These are phyloP conservation scores for Lanmaoa pseudosensibilis DNA, from an alignment of 768 basidiomycete species.

Conservation along the genomic window DNA sequence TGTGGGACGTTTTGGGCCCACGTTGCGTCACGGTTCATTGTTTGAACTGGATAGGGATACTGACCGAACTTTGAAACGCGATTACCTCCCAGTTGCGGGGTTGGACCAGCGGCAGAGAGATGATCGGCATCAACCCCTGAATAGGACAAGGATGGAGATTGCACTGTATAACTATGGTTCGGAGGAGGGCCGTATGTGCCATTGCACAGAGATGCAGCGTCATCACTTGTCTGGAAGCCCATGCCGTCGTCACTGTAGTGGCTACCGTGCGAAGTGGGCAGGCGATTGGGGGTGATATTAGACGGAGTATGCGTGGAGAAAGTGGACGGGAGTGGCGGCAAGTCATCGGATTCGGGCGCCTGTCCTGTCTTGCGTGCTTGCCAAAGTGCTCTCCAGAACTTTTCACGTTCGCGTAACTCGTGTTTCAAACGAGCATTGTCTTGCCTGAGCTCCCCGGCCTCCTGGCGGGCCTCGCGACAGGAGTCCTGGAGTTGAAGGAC, in stretches of 20 bases:
- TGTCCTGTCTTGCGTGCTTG: conserved; percentile 60
- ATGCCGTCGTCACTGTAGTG: conserved; percentile 43
- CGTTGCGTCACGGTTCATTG: conserved; percentile 31
- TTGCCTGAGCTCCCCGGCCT: conserved; percentile 60
- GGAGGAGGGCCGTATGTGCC: conserved; percentile 45
- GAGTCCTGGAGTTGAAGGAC: conserved; percentile 83
- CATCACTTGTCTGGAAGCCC: conserved; percentile 51
- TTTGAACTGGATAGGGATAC: conserved; percentile 45
- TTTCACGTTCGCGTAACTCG: conserved; percentile 71
- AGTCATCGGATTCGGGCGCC: conserved; percentile 51
- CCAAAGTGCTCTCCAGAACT: conserved; percentile 69
- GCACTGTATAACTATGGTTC: conserved; percentile 41
- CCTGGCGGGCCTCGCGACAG: conserved; percentile 63
- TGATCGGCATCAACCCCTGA: conserved; percentile 35
- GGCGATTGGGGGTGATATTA: conserved; percentile 34
- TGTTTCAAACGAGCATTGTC: conserved; percentile 65
- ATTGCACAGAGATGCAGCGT: conserved; percentile 43
- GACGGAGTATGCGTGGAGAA: conserved; percentile 37
- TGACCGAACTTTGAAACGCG: conserved; percentile 54
- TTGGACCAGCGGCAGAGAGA: conserved; percentile 20
- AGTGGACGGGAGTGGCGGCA: conserved; percentile 49
- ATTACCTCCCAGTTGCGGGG: conserved; percentile 38
- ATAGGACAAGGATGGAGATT: conserved; percentile 49
- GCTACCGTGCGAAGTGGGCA: conserved; percentile 39
- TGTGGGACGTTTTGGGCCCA: conserved; percentile 33